phyloP scores from a whole-genome alignment of 2,329 filamentous ascomycete species.

The Ramularia endophylla region DNA sequence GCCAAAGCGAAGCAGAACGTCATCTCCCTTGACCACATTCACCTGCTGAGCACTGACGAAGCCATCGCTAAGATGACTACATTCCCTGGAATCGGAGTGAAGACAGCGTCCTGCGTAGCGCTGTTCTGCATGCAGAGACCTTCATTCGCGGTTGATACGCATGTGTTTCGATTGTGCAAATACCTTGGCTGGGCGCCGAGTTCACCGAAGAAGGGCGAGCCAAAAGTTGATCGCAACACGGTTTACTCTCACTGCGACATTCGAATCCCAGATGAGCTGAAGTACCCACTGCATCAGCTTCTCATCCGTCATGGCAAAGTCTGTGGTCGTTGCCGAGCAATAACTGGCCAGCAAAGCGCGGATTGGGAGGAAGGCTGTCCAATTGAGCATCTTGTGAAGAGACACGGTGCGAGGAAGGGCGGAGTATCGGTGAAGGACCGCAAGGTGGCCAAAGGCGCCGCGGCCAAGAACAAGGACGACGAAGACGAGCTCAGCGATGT shows the following conservation, averaged over 20 bases:
- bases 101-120: constrained; percentile 59
- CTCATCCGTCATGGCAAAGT: constrained; percentile 58
- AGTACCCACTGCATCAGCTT: constrained; percentile 58
- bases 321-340: constrained; percentile 55
- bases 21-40: constrained; percentile 60
- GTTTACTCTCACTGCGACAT: constrained; percentile 57
- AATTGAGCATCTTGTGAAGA: constrained; percentile 57
- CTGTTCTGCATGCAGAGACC: constrained; percentile 60
- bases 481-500: constrained; percentile 28
- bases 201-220: constrained; percentile 37
- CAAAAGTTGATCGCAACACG: constrained; percentile 43
- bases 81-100: constrained; percentile 60
- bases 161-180: constrained; percentile 58
- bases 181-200: constrained; percentile 58
- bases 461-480: constrained; percentile 76
- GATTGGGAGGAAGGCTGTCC: constrained; percentile 60
- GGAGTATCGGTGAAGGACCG: constrained; percentile 24
- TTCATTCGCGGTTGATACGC: constrained; percentile 60
- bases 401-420: constrained; percentile 51
- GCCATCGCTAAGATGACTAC: constrained; percentile 53
- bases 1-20: constrained; percentile 51
- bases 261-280: constrained; percentile 55
- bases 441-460: constrained; percentile 60
- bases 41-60: constrained; percentile 49
- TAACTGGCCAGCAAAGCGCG: constrained; percentile 54